Base-by-base conservation (phyloP, 306 rosid genomes). In the Inga leiocalycina region DNA sequence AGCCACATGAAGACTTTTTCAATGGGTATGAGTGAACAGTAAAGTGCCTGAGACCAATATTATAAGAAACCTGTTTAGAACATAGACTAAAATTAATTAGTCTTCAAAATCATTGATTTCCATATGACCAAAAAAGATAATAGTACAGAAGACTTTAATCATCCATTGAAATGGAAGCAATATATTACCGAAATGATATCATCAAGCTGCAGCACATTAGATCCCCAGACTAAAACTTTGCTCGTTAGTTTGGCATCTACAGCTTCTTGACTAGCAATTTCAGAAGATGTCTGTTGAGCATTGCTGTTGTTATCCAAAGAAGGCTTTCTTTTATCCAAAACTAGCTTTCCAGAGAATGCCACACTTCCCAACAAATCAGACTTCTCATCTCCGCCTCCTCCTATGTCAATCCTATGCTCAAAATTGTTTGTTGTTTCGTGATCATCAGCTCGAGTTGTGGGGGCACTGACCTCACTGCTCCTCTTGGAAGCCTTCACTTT, bases 21-120 rank as follows among this genome's bases (percentile, higher is more conserved):
- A 90, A 79, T 20, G 97, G 98, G 85, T 94, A 96, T 1, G 98
- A 88, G 80, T 96, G 99, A 79, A 94, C 91, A 4, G 97, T 94
- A 78, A 96, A 96, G 86, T 96, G 99, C 83, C 97, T 90, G 86
- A 94, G 94, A 88, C 98, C 99, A 83, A 87, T 92, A 87, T 91
- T 91, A 91, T 93, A 96, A 65, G 99, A 88, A 84, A 96, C 93
- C 99, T 96, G 94, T 80, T 88, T 74, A 88, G 87, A 83, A 66
- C 77, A 86, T 46, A 20, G 79, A 79, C 87, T 70, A 81, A 84
- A 61, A 81, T 69, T 71, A 83, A 83, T 76, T 71, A 88, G 54
- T 24, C 71, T 65, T 43, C 30, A 43, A 76, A 69, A 41, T 69
- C 27, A 13, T 62, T 76, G 66, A 7, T 76, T 77, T 82, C 54